Conservation (phyloP, 768 basidiomycete genomes). For the Agaricus blazei region DNA sequence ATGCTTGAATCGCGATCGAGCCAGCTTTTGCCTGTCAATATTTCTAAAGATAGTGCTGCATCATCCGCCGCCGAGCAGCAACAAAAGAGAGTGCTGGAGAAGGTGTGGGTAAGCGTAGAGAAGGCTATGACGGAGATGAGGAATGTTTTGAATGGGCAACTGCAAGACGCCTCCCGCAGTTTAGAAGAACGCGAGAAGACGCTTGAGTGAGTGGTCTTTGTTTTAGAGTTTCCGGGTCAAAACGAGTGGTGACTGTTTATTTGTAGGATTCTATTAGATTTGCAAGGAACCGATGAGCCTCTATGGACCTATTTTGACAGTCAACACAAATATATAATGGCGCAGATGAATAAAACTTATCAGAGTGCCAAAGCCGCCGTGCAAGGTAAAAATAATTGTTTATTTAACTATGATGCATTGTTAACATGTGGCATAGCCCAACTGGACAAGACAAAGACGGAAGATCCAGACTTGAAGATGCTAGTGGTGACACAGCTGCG, state of each 20-base stretch:
- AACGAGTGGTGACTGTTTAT: not conserved
- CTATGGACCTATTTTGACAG: slow-evolving; percentile 95
- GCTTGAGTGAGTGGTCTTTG: slow-evolving; percentile 65
- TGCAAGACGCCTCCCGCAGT: slow-evolving; percentile 74
- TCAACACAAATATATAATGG: slow-evolving; percentile 83
- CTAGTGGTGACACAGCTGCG: slow-evolving; percentile 55
- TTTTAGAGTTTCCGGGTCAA: not conserved
- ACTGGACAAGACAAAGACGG: slow-evolving; percentile 35
- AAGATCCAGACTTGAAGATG: slow-evolving; percentile 30
- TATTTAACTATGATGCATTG: slow-evolving; percentile 7
- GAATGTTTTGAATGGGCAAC: slow-evolving; percentile 63
- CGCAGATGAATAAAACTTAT: slow-evolving; percentile 65
- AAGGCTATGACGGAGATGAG: slow-evolving; percentile 93
- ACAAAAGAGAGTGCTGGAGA: slow-evolving; percentile 90
- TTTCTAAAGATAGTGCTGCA: slow-evolving; percentile 49
- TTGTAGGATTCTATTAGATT: slow-evolving; percentile 77
- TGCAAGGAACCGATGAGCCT: slow-evolving; percentile 84
- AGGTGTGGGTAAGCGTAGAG: slow-evolving; percentile 94
- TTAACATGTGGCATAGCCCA: slow-evolving; percentile 32
- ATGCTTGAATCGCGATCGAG: slow-evolving; percentile 86
- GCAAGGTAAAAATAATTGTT: slow-evolving; percentile 36
- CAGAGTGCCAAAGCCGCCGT: slow-evolving; percentile 45
- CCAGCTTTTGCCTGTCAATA: slow-evolving; percentile 70
- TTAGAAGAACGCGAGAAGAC: slow-evolving; percentile 97
- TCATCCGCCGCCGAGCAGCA: slow-evolving; percentile 58